A percentile compares a stretch with the other conserved stretches of the same genome.
Evolutionary conservation across 2,329 filamentous ascomycete species (phyloP).

Genomic region (Hypoxylon sp.): DNA sequence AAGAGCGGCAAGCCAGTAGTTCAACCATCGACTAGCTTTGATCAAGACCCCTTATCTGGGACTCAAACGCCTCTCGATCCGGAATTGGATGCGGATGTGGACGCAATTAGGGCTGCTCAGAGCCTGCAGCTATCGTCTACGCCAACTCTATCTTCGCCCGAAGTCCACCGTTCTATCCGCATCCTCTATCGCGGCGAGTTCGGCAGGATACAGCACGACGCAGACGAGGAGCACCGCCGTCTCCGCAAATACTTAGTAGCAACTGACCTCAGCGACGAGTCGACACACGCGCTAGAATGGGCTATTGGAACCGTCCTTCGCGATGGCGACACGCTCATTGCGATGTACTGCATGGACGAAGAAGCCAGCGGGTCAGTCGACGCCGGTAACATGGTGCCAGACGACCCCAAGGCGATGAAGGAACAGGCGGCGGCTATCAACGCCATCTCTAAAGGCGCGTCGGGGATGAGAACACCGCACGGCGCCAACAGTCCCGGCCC

Average conservation of each 20-base stretch:
- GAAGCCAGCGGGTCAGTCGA: conserved; percentile 68
- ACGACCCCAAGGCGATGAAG: conserved; percentile 77
- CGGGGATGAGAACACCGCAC: conserved; percentile 49
- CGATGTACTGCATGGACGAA: conserved; percentile 93
- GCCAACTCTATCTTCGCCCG: conserved; percentile 76
- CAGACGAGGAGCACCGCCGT: conserved; percentile 78
- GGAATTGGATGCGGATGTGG: conserved; percentile 84
- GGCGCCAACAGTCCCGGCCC: conserved; percentile 39
- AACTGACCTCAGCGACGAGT: conserved; percentile 92
- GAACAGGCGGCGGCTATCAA: conserved; percentile 78
- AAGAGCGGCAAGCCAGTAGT: conserved; percentile 61
- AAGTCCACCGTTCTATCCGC: conserved; percentile 81
- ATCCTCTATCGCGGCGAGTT: conserved; percentile 93
- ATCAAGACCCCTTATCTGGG: conserved; percentile 67
- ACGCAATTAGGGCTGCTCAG: conserved; percentile 87
- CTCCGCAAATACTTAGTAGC: conserved; percentile 94
- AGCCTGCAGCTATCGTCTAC: conserved; percentile 83
- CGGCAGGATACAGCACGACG: conserved; percentile 75
- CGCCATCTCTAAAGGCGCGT: conserved; percentile 57
- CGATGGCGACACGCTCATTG: conserved; percentile 92
- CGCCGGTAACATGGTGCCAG: conserved; percentile 66
- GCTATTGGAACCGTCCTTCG: conserved; percentile 93
- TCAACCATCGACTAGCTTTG: conserved; percentile 87
- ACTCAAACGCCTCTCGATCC: conserved; percentile 72
- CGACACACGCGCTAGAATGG: conserved; percentile 95